A percentile compares a stretch with the other conserved stretches of the same genome.
phyloP scores from a whole-genome alignment of 2,329 filamentous ascomycete genomes.

The Cyanodermella asteris region DNA sequence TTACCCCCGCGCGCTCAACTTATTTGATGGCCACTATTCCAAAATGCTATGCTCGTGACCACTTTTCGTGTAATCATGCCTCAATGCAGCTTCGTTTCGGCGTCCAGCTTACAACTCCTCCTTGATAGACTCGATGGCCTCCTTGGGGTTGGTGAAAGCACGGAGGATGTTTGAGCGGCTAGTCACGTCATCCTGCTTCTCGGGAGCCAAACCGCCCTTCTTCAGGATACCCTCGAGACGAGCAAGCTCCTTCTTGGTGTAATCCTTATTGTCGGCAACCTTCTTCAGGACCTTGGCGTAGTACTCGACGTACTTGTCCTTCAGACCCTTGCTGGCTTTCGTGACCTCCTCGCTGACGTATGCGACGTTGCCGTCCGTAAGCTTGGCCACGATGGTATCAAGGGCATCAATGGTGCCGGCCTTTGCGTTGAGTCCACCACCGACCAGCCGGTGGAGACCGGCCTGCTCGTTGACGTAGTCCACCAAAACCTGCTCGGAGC shows the following conservation, averaged over 20 bases:
- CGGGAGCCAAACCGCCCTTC: slow-evolving; percentile 65
- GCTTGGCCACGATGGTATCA: slow-evolving; percentile 54
- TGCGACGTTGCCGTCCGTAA: slow-evolving; percentile 37
- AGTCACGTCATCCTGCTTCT: slow-evolving; percentile 76
- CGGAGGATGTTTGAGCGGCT: slow-evolving; percentile 73
- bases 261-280: slow-evolving; percentile 53
- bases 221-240: slow-evolving; percentile 58
- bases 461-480: slow-evolving; percentile 72
- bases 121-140: slow-evolving; percentile 33
- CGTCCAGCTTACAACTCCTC: slow-evolving; percentile 49
- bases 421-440: slow-evolving; percentile 54
- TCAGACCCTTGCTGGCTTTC: slow-evolving; percentile 44
- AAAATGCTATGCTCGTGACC: too few species aligned
- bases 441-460: slow-evolving; percentile 62
- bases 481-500: slow-evolving; percentile 54
- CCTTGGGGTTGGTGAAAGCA: slow-evolving; percentile 45
- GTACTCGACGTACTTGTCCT: slow-evolving; percentile 77
- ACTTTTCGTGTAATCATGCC: too few species aligned
- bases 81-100: too few species aligned
- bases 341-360: slow-evolving; percentile 49
- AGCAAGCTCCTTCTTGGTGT: slow-evolving; percentile 65
- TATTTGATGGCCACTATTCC: too few species aligned
- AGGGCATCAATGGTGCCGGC: slow-evolving; percentile 69
- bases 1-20: too few species aligned
- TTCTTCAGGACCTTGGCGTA: slow-evolving; percentile 84